Base-by-base conservation (phyloP, 257 asterid genomes). In the Pogostemon cablin region DNA sequence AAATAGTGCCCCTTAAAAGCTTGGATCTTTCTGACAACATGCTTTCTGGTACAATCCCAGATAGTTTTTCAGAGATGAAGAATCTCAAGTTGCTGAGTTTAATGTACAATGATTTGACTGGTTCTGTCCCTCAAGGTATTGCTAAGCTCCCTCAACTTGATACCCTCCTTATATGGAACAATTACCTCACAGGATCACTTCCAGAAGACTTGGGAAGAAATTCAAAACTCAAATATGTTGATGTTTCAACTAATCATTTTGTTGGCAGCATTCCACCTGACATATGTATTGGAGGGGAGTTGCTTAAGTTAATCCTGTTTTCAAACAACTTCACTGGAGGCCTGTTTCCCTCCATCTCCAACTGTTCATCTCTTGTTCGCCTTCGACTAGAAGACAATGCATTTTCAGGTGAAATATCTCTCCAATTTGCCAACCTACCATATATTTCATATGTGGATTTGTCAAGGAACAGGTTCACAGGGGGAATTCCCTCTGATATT, bases 21-120 rank as follows among this genome's bases (percentile, higher is more conserved):
- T 82, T 95, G 88, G 99, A 95, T 88, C 98, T 95, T 85, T 95
- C 99, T 2, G 99, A 89, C 67, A 95, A 95, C 76, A 67, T 82
- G 9, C 87, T 95, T 57, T 85, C 88, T 48, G 99, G 99, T 4
- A 62, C 82, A 9, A 81, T 95, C 46, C 99, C 99, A 4, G 95
- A 87, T 46, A 88, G 87, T 52, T 86, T 95, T 41, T 91, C 98
- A 0, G 92, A 84, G 75, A 50, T 95, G 75, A 84, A 81, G 75
- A 95, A 83, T 70, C 87, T 95, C 0, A 85, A 62, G 58, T 53
- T 95, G 75, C 81, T 95, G 75, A 91, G 99, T 62, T 76, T 95
- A 43, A 95, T 95, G 99, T 95, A 84, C 75, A 95, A 95, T 84
- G 88, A 88, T 65, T 48, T 95, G 76, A 76, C 69, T 56, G 99